Conservation (phyloP, 2,329 filamentous ascomycete genomes). For the Phaeosphaeria sp. region DNA sequence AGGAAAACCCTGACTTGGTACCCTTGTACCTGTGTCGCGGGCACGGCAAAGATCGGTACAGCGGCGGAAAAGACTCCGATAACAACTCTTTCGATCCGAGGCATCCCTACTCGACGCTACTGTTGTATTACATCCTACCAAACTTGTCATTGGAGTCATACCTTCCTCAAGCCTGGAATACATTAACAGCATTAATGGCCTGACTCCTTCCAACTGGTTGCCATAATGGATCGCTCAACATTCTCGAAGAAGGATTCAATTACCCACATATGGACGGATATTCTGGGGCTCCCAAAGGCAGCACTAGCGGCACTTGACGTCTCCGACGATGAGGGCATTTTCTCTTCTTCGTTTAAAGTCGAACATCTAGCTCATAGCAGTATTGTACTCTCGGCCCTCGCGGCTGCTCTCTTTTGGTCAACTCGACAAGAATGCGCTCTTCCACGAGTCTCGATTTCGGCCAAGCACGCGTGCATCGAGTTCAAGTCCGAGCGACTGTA, state of each 20-base stretch:
- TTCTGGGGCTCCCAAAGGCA: slow-evolving; percentile 28
- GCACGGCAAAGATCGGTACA: not conserved
- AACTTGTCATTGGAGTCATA: not conserved
- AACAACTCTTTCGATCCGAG: not conserved
- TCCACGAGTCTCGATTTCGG: slow-evolving; percentile 53
- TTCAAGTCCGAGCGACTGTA: slow-evolving; percentile 63
- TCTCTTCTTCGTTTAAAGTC: slow-evolving; percentile 63
- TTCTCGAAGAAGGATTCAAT: slow-evolving; percentile 37
- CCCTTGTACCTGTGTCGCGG: not conserved
- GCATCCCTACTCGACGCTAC: not conserved
- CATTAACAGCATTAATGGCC: not conserved
- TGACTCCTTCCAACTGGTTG: not conserved
- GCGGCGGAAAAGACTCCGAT: not conserved
- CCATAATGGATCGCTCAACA: slow-evolving; percentile 23
- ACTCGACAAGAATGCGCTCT: slow-evolving; percentile 35
- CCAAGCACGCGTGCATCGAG: slow-evolving; percentile 58
- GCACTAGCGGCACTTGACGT: slow-evolving; percentile 30
- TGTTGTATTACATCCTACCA: not conserved
- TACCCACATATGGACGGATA: slow-evolving; percentile 36
- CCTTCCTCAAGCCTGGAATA: not conserved
- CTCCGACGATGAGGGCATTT: slow-evolving; percentile 30
- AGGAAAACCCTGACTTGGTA: not conserved
- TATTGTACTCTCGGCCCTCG: slow-evolving; percentile 60
- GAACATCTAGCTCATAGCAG: slow-evolving; percentile 60
- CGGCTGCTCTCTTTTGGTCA: slow-evolving; percentile 57